Evolutionary conservation across 257 asterid genomes (phyloP).

Genomic region (Capsicum baccatum): DNA sequence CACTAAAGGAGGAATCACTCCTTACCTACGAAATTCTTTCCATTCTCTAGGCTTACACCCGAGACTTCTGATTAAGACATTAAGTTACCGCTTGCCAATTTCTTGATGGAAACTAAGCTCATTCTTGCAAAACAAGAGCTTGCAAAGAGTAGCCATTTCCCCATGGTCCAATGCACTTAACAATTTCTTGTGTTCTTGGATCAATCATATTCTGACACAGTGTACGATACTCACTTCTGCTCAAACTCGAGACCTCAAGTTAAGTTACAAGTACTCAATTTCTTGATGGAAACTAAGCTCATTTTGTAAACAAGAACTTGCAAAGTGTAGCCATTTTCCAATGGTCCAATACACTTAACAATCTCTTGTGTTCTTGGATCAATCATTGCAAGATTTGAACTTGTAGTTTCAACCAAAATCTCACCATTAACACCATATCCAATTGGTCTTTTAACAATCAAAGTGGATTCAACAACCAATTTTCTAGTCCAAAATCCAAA

Average conservation of each 20-base stretch:
- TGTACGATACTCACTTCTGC: neutral
- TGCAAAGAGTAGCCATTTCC: neutral
- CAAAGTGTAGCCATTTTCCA: conserved; percentile 20
- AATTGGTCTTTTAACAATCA: conserved; percentile 47
- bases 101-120: neutral
- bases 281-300: conserved; percentile 27
- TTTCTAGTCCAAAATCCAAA: conserved; percentile 48
- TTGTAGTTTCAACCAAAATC: conserved; percentile 41
- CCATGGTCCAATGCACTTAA: conserved; percentile 6
- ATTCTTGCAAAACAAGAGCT: too few species aligned
- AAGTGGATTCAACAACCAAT: conserved; percentile 41
- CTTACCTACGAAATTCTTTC: too few species aligned
- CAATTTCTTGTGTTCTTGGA: neutral
- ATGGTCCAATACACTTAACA: conserved; percentile 7
- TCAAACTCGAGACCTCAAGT: neutral
- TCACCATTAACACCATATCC: conserved; percentile 50
- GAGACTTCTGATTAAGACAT: neutral
- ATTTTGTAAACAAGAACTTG: neutral
- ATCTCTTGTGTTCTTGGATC: conserved; percentile 7
- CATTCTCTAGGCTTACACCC: too few species aligned
- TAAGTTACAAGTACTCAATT: neutral
- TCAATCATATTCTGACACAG: too few species aligned
- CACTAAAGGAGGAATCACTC: too few species aligned
- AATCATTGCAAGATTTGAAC: conserved; percentile 18
- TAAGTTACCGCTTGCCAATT: neutral